phyloP scores from a whole-genome alignment of 2,329 filamentous ascomycete genomes.

The Penicillium sp. region DNA sequence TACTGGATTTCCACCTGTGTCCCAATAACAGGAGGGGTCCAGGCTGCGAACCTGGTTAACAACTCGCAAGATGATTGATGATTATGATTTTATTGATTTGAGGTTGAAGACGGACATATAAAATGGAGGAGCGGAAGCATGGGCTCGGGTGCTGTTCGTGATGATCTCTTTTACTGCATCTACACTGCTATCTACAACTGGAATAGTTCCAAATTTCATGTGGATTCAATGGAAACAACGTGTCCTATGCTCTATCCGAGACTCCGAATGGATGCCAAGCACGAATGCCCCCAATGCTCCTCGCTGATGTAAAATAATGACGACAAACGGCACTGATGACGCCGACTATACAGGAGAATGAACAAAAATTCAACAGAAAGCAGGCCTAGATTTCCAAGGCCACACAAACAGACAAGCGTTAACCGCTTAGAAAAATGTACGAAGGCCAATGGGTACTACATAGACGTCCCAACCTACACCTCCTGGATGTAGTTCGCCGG shows the following conservation, averaged over 20 bases:
- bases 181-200: not conserved
- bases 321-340: slow-evolving; percentile 10
- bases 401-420: not conserved
- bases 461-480: slow-evolving; percentile 47
- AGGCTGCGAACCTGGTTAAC: slow-evolving; percentile 8
- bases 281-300: slow-evolving; percentile 19
- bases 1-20: slow-evolving; percentile 19
- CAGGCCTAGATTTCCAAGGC: not conserved
- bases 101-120: not conserved
- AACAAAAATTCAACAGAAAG: not conserved
- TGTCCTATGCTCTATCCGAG: slow-evolving; percentile 10
- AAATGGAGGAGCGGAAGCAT: not conserved
- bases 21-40: slow-evolving; percentile 20
- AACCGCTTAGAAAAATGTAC: slow-evolving; percentile 1
- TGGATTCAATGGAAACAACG: not conserved
- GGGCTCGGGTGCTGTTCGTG: not conserved
- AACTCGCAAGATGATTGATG: slow-evolving; percentile 17
- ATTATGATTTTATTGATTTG: slow-evolving; percentile 10
- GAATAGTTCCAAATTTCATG: not conserved
- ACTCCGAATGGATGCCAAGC: slow-evolving; percentile 13
- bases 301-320: slow-evolving; percentile 23
- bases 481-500: slow-evolving; percentile 90
- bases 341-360: slow-evolving; percentile 8
- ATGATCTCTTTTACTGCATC: not conserved
- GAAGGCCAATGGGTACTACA: slow-evolving; percentile 1